Conservation (phyloP, 257 asterid genomes). For the Penstemon newberryi region DNA sequence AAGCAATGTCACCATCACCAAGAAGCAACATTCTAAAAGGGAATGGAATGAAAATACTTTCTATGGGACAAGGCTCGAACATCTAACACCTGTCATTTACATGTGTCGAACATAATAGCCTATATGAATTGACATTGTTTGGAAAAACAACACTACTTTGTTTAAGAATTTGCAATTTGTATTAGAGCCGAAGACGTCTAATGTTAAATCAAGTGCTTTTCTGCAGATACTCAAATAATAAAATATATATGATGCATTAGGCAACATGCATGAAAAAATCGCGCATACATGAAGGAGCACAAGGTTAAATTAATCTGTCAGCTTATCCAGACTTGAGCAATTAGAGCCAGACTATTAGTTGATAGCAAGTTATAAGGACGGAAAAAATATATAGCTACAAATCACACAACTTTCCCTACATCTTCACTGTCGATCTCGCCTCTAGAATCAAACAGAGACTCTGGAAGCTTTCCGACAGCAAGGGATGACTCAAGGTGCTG, state of each 20-base stretch:
- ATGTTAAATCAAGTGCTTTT: too few species aligned
- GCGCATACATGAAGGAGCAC: constrained; percentile 4
- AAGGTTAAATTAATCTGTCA: constrained; percentile 6
- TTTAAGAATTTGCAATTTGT: neutral
- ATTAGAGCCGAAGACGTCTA: neutral
- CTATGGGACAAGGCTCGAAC: neutral
- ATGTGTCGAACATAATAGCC: constrained; percentile 16
- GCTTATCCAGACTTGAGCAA: constrained; percentile 4
- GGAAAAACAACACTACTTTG: constrained; percentile 7
- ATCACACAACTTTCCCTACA: constrained; percentile 50
- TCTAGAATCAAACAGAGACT: constrained; percentile 63
- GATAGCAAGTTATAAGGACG: constrained; percentile 22
- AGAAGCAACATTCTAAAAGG: neutral
- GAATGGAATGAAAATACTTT: neutral
- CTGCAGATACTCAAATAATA: neutral
- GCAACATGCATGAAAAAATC: constrained; percentile 2
- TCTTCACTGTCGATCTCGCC: constrained; percentile 98
- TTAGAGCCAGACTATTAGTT: constrained; percentile 14
- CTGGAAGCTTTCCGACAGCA: constrained; percentile 79
- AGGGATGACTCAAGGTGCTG: constrained; percentile 70
- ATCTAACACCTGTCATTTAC: neutral
- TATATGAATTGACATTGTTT: neutral
- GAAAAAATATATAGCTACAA: constrained; percentile 1
- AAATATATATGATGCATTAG: constrained; percentile 23
- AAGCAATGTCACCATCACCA: constrained; percentile 13